A percentile compares a stretch with the other conserved stretches of the same genome.
Conservation (phyloP, 2,329 filamentous ascomycete genomes). For the Uncinocarpus reesii region DNA sequence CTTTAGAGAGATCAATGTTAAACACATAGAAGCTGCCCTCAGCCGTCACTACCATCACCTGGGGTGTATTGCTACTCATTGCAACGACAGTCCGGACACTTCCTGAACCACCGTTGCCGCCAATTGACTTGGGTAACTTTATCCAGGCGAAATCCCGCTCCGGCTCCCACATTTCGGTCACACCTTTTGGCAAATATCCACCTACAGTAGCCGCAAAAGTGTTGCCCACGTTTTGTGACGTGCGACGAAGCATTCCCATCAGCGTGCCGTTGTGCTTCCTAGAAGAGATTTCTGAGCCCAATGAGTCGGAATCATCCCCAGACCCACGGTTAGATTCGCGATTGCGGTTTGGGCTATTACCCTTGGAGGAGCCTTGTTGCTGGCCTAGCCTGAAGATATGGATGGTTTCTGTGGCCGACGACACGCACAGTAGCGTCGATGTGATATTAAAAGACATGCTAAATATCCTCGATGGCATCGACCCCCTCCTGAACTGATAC, state of each 20-base stretch:
- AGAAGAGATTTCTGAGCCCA: conserved; percentile 27
- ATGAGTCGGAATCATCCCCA: conserved; percentile 28
- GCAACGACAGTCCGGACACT: conserved; percentile 85
- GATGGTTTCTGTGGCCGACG: conserved; percentile 89
- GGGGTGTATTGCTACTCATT: conserved; percentile 86
- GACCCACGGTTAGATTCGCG: conserved; percentile 22
- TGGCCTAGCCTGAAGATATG: conserved; percentile 78
- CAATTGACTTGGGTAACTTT: conserved; percentile 61
- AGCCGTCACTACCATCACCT: conserved; percentile 96
- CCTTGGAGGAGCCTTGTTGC: conserved; percentile 21
- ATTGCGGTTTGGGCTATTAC: conserved; percentile 20
- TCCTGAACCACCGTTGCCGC: conserved; percentile 30
- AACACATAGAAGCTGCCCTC: conserved; percentile 94
- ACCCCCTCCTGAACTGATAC: conserved; percentile 90
- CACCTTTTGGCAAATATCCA: conserved; percentile 82
- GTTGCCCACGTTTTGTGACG: conserved; percentile 85
- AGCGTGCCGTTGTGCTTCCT: conserved; percentile 61
- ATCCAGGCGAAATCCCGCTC: conserved; percentile 92
- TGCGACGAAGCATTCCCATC: conserved; percentile 82
- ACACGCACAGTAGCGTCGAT: conserved; percentile 86
- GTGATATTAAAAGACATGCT: conserved; percentile 98
- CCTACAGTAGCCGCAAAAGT: conserved; percentile 81
- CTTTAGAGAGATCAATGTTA: conserved; percentile 86
- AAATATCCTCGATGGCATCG: conserved; percentile 90
- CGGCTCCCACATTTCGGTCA: conserved; percentile 97